Evolutionary conservation across 2,329 filamentous ascomycete species (phyloP).

Genomic region (Aspergillus ustus): DNA sequence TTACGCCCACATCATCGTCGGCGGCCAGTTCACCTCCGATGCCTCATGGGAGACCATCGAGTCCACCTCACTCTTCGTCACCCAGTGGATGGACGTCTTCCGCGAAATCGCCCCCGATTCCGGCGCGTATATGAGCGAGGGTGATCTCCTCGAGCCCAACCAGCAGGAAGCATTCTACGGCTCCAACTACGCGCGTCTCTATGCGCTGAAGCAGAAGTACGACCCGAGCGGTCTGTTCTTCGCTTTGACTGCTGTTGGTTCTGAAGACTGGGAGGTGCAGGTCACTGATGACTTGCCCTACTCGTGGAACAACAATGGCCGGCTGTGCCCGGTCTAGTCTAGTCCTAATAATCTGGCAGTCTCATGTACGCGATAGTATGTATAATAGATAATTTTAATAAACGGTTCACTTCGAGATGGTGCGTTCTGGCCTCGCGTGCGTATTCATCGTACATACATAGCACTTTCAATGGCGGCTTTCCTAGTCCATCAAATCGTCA

Average conservation of each 20-base stretch:
- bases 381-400: not conserved
- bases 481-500: no score
- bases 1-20: constrained; percentile 44
- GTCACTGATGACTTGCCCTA: constrained; percentile 22
- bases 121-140: constrained; percentile 45
- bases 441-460: no score
- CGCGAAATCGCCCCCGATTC: constrained; percentile 26
- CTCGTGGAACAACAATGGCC: constrained; percentile 29
- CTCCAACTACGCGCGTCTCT: constrained; percentile 32
- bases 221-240: constrained; percentile 39
- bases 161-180: constrained; percentile 49
- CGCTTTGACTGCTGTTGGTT: constrained; percentile 28
- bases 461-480: no score
- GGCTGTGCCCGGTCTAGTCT: constrained; percentile 21
- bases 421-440: no score
- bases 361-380: not conserved
- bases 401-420: no score
- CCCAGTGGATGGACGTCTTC: constrained; percentile 27
- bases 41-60: constrained; percentile 21
- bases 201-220: constrained; percentile 36
- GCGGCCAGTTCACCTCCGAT: constrained; percentile 30
- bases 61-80: constrained; percentile 21
- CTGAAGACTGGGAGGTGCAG: constrained; percentile 30
- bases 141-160: constrained; percentile 44
- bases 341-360: not conserved